Evolutionary conservation across 306 rosid genomes (phyloP), one percentile per base, ranked within the genome.

Genomic region (Trichosanthes cucumerina): DNA sequence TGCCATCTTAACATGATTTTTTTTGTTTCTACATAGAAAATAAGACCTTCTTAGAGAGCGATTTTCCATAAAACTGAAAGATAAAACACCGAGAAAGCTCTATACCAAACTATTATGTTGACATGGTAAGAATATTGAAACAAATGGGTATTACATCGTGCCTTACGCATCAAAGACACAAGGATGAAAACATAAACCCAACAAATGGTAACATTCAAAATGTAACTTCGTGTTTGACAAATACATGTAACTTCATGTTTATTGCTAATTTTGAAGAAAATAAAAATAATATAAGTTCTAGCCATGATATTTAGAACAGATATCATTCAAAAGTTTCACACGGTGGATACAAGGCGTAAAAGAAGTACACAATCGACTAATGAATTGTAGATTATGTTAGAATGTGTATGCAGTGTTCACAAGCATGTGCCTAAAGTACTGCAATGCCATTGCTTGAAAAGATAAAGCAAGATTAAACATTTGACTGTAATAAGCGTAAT

Each of bases 401-500:
- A 14, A 71, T 46, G 77, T 23, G 11, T 28, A 26, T 6, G 23
- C 28, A 43, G 39, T 71, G 15, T 46, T 47, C 58, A 38, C 8
- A 21, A 47, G 41, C 58, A 72, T 9, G 26, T 47, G 14, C 57
- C 43, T 2, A 13, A 15, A 23, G 52, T 21, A 11, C 13, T 46
- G 14, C n/a, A 47, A 47, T 15, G 16, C 19, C 60, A 16, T 62
- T 49, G 7, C 63, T 6, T 5, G 52, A 38, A 75, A 66, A 23
- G 31, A 54, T 3, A 39, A 28, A n/a, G 15, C 74, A 46, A 46
- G 34, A 76, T 44, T 79, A 6, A 80, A 56, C 96, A 65, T 89
- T 92, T 13, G 98, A 94, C 98, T 94, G 87, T 86, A 85, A 47
- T 68, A 41, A 83, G 64, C 19, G 2, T n/a, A 31, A 31, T 65